These are phyloP conservation scores for Schizosaccharomyces octosporus DNA, from an alignment of 805 yeast genomes.

Conservation along the genomic window DNA sequence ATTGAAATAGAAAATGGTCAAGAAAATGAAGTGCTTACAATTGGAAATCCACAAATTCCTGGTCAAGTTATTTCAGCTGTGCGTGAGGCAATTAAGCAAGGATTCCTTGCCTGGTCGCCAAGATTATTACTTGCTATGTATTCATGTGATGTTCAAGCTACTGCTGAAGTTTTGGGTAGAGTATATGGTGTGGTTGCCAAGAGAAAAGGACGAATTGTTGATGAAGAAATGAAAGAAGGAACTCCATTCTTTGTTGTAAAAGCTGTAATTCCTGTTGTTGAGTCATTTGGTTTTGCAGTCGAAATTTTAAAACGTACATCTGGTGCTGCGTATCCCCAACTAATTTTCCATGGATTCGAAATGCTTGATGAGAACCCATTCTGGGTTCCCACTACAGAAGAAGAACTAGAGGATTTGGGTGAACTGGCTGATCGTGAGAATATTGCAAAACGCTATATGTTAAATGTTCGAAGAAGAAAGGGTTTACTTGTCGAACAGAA, in stretches of 20 bases:
- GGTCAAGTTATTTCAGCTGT: constrained; percentile 56
- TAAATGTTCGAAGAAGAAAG: constrained; percentile 54
- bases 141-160: constrained; percentile 81
- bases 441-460: constrained; percentile 69
- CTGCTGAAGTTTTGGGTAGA: constrained; percentile 81
- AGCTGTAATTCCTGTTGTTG: constrained; percentile 75
- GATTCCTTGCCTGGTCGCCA: constrained; percentile 63
- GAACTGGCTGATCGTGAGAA: constrained; percentile 82
- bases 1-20: constrained; percentile 7
- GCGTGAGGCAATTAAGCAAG: constrained; percentile 45
- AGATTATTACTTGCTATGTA: constrained; percentile 81
- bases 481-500: constrained; percentile 79
- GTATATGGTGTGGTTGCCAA: constrained; percentile 85
- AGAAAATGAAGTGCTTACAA: constrained; percentile 8
- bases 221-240: constrained; percentile 95
- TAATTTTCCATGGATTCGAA: constrained; percentile 73
- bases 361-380: constrained; percentile 79
- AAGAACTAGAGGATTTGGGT: constrained; percentile 81
- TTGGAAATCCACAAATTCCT: constrained; percentile 15
- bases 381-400: constrained; percentile 97
- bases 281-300: constrained; percentile 89
- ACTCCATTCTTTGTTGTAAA: constrained; percentile 80
- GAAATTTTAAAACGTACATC: constrained; percentile 81
- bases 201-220: constrained; percentile 58
- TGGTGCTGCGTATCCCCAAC: constrained; percentile 93